Percentiles rank a stretch among this genome's conserved stretches.
Evolutionary conservation across 2,329 filamentous ascomycete species (phyloP).

Genomic region (Aspergillus sp.): DNA sequence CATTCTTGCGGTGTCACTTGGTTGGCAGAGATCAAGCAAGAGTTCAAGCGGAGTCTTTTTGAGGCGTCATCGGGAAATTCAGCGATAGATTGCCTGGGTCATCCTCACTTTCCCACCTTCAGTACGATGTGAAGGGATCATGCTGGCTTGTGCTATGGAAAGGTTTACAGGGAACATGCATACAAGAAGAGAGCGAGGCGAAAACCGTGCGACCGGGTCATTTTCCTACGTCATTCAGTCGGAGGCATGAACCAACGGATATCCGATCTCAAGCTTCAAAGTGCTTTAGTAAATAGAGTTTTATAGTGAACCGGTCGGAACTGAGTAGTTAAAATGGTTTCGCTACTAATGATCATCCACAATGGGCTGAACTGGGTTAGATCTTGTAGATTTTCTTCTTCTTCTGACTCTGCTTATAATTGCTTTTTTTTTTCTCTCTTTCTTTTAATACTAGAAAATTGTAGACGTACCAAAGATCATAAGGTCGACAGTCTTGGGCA

Average conservation of each 20-base stretch:
- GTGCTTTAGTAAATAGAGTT: background rate
- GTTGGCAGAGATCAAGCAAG: background rate
- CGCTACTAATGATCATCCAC: background rate
- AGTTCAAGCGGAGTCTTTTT: background rate
- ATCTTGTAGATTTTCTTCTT: background rate
- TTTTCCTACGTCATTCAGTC: background rate
- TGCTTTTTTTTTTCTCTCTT: too few relatives aligned
- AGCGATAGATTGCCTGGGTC: background rate
- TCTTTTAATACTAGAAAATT: too few relatives aligned
- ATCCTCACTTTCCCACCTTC: background rate
- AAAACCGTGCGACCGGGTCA: background rate
- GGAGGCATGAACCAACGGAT: background rate
- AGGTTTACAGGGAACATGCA: background rate
- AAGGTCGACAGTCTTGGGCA: too few relatives aligned
- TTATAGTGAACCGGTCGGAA: background rate
- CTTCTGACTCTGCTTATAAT: background rate
- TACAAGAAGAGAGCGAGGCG: background rate
- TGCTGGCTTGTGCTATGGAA: background rate
- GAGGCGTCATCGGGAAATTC: background rate
- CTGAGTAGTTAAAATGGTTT: too few relatives aligned
- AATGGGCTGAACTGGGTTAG: background rate
- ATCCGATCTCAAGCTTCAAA: background rate
- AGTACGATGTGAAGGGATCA: background rate
- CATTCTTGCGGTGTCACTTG: background rate
- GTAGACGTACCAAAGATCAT: too few relatives aligned